Conservation (phyloP, 331 rosid species). For the Rosa hybrid region DNA sequence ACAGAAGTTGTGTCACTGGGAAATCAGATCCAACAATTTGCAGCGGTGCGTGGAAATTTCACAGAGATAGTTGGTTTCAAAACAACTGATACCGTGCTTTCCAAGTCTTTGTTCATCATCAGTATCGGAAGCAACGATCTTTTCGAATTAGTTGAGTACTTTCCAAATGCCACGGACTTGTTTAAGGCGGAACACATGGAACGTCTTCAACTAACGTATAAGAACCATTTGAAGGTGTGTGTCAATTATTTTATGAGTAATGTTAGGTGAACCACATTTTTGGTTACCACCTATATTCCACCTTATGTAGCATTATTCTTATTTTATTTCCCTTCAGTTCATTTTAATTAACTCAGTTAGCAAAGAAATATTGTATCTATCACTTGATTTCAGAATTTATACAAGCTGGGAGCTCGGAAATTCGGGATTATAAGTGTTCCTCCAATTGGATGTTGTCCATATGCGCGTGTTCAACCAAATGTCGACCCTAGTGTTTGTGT, state of each 20-base stretch:
- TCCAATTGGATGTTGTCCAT: too few species aligned
- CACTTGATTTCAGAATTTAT: too few species aligned
- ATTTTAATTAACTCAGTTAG: too few species aligned
- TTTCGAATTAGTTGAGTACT: conserved; percentile 14
- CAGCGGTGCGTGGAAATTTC: conserved; percentile 22
- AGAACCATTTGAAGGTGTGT: conserved; percentile 31
- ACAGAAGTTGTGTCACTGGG: conserved; percentile 30
- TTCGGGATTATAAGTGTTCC: too few species aligned
- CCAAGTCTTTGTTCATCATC: conserved; percentile 45
- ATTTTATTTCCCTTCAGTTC: too few species aligned
- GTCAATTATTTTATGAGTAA: background rate
- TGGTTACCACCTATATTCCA: too few species aligned
- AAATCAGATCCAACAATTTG: conserved; percentile 50
- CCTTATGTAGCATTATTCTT: too few species aligned
- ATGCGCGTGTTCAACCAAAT: too few species aligned
- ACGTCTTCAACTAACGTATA: conserved; percentile 13
- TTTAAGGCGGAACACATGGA: conserved; percentile 8
- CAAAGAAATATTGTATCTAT: too few species aligned
- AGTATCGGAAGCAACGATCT: conserved; percentile 54
- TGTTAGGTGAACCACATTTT: too few species aligned
- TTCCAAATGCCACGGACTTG: background rate
- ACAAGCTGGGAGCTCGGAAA: too few species aligned
- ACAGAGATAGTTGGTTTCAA: conserved; percentile 19
- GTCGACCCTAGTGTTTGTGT: too few species aligned
- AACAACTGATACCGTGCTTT: conserved; percentile 12